A percentile compares a stretch with the other conserved stretches of the same genome.
phyloP scores from a whole-genome alignment of 2,329 filamentous ascomycete species.

The Beauveria scarabaeidicola region DNA sequence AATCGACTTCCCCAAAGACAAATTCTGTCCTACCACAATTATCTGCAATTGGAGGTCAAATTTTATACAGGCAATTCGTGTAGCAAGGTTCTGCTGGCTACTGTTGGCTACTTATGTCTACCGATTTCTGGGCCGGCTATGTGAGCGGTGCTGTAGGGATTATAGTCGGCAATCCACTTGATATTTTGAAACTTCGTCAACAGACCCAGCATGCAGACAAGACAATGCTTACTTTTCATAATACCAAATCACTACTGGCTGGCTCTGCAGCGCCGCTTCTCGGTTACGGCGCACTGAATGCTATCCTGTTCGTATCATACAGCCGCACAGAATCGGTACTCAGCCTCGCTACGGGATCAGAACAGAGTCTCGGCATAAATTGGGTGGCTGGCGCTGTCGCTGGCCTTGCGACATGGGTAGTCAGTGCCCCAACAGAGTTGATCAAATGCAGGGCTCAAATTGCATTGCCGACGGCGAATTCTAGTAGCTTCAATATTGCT shows the following conservation, averaged over 20 bases:
- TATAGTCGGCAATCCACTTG: constrained; percentile 79
- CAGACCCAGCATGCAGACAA: constrained; percentile 46
- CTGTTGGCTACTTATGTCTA: constrained; percentile 49
- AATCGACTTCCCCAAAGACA: not conserved
- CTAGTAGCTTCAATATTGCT: constrained; percentile 57
- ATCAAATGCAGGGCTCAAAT: constrained; percentile 85
- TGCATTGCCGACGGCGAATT: constrained; percentile 32
- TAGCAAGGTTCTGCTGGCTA: not conserved
- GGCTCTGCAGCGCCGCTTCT: constrained; percentile 80
- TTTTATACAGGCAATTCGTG: not conserved
- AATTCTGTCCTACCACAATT: not conserved
- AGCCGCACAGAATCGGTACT: constrained; percentile 69
- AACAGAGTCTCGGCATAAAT: constrained; percentile 52
- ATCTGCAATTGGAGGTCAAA: not conserved
- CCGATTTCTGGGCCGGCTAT: constrained; percentile 93
- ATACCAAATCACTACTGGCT: constrained; percentile 35
- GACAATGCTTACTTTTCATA: constrained; percentile 23
- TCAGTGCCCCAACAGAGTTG: constrained; percentile 83
- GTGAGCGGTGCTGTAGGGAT: constrained; percentile 79
- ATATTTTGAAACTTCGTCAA: constrained; percentile 55
- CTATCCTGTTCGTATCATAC: constrained; percentile 82
- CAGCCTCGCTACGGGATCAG: constrained; percentile 25
- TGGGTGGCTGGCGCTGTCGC: constrained; percentile 75
- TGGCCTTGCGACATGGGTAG: constrained; percentile 75
- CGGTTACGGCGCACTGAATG: constrained; percentile 86